Base-by-base conservation (phyloP, 108 stramenopile genomes). In the Cyclostephanos tholiformis region DNA sequence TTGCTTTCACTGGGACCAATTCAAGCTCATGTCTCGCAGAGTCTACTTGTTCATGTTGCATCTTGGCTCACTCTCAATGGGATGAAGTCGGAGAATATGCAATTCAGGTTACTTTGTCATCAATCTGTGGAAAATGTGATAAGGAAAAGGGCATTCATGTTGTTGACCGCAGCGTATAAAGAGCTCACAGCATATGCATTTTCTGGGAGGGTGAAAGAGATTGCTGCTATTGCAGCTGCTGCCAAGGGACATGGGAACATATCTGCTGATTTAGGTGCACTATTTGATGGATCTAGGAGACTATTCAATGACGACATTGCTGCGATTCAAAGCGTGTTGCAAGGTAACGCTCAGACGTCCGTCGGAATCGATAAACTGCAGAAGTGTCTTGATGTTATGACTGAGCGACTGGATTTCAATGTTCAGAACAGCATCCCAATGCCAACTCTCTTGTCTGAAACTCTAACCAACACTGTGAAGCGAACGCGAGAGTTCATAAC, bases 21-120 rank as follows among this genome's bases (percentile, higher is more conserved):
- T 36, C 82, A 62, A 50, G 59, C 71, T 32, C 69, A 62, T 20
- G 51, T 46, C 4, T 26, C 83, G 29, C 65, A 55, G 19, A 82
- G 67, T 71, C 58, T 95, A 29, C 84, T 99, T 13, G 82, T 95
- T 3, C 91, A 97, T 77, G 97, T 99, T 20, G 89, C 96, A 38
- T 96, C 96, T 9, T 99, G 98, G 98, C 84, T 99, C 63, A 95
- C 95, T 41, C 83, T 98, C 57, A 99, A 99, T 84, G 97, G 98
- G 74, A 97, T 99, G 94, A 92, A 92, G 62, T 91, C 93, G 23
- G 99, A 99, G 75, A 95, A 97, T 70, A 88, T 98, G 88, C 98
- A 99, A 79, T 99, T 97, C 82, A 86, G 95, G 36, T 88, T 96
- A 86, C 85, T 98, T 35, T 95, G 91, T 58, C 95, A 98, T 59